Evolutionary conservation across 202 grass and related monocot genomes (phyloP), one percentile per base, ranked within the genome.

Genomic region (Musa balbisiana): DNA sequence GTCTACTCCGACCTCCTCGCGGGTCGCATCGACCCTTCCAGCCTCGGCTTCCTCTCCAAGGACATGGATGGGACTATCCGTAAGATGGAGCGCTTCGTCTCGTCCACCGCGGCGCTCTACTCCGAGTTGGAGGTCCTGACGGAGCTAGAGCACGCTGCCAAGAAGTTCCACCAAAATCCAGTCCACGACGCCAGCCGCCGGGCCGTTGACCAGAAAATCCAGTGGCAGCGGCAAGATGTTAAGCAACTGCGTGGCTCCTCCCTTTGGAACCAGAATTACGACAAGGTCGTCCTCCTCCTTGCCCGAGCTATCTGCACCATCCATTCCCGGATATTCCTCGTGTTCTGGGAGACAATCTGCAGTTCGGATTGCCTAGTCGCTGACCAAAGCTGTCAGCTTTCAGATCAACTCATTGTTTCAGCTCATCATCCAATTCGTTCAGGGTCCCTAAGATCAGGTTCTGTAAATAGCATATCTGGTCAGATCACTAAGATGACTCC

Each of bases 1-100:
- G 92, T 99, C 63, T 94, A 99, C 85, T 83, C 87, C 50, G 95
- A 99, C 79, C 89, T 95, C 78, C 87, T 95, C 75, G 75, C 85
- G 69, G 87, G 80, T 78, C 79, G 85, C 77, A 66, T 58, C 60
- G 49, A 72, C 22, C 74, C 71, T 22, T 55, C 85, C 2, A 55
- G 79, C 3, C 60, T 81, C 24, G 78, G 82, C 49, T 67, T 82
- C 49, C 75, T 70, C 82, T 53, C 85, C 52, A 83, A 83, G 65
- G 89, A 87, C 26, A 83, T 84, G 50, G 53, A 84, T 51, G 55
- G 83, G 78, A 84, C 91, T 73, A 82, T 99, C 55, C 89, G 89
- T 51, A 94, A 88, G 81, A 90, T 99, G 72, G 89, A 95, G 78
- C 91, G 87, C 62, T 85, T 99, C 72, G 84, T 89, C 6, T 73